Evolutionary conservation across 176 grass and related monocot genomes (phyloP), one percentile per base, ranked within the genome.

Genomic region (Dendrocalamus sinicus): DNA sequence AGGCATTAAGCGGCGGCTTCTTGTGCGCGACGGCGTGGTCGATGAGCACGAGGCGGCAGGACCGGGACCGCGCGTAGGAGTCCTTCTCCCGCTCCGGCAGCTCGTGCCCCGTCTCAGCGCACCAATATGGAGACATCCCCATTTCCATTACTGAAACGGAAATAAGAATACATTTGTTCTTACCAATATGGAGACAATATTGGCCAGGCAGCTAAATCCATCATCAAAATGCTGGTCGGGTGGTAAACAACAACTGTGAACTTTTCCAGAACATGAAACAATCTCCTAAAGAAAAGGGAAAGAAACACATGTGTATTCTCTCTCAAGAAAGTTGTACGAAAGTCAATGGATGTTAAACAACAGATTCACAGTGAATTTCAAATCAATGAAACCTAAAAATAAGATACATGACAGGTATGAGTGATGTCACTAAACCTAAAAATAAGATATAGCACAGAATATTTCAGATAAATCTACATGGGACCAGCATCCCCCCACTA

Each of bases 21-120:
- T 95, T 95, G 39, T 41, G 87, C 4, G 81, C 78, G 30, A 98
- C 84, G 30, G 91, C 89, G 59, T 91, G 84, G 70, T 98, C 86
- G 81, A 98, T 94, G 70, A 98, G 89, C 7, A 86, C 93, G 80
- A 98, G 81, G 75, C 96, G 88, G 83, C 96, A 98, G 63, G 91
- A 84, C 63, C 88, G 83, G 81, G 88, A 89, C 45, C 87, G 82
- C 63, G 83, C 84, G 86, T 96, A 98, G 30, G 84, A 41, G 17
- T 86, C 93, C 90, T 92, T 94, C 76, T 98, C 78, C 78, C 88
- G 89, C 79, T 91, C 90, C 24, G 86, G 91, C 84, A 98, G 67
- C 81, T 98, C 93, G 75, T 98, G 96, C 96, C 96, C 96, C 17
- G 90, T 95, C 86, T 95, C 93, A 24, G 76, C 65, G 84, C 96